Percentiles rank a stretch among this genome's conserved stretches.
Evolutionary conservation across 2,329 filamentous ascomycete genomes (phyloP).

Genomic region (Aulographum hederae): DNA sequence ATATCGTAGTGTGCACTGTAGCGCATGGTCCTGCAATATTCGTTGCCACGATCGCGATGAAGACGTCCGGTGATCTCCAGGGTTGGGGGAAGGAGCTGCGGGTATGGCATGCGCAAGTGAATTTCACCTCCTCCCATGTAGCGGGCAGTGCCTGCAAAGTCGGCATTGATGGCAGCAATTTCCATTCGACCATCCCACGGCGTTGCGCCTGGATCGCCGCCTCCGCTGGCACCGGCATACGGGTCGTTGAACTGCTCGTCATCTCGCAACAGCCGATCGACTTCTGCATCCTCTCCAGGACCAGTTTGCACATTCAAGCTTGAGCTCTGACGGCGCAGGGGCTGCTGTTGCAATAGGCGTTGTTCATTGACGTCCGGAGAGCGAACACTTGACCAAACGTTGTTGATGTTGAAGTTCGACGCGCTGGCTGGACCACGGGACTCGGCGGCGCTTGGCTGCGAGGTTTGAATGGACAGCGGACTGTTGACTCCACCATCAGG

Average conservation of each 20-base stretch:
- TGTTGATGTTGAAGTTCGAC: conserved; percentile 62
- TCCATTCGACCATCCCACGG: conserved; percentile 19
- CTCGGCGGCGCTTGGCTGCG: conserved; percentile 2
- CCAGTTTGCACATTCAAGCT: conserved; percentile 21
- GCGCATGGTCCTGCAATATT: conserved; percentile 76
- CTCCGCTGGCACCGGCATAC: conserved; percentile 51
- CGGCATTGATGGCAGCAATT: conserved; percentile 55
- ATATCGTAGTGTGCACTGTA: conserved; percentile 73
- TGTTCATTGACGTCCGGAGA: conserved; percentile 41
- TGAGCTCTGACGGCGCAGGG: conserved; percentile 20
- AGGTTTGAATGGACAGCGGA: conserved; percentile 15
- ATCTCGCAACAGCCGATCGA: conserved; percentile 73
- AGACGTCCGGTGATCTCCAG: conserved; percentile 66
- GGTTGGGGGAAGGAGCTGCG: conserved; percentile 48
- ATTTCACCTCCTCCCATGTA: conserved; percentile 75
- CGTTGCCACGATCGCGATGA: conserved; percentile 62
- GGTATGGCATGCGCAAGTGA: conserved; percentile 40
- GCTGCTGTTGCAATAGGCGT: conserved; percentile 28
- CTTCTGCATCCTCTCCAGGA: conserved; percentile 64
- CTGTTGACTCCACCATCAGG: conserved; percentile 13
- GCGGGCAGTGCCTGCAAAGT: conserved; percentile 60
- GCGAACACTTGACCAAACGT: conserved; percentile 67
- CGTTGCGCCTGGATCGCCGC: conserved; percentile 31
- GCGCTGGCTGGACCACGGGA: conserved; percentile 5
- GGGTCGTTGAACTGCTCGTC: conserved; percentile 46